Percentiles rank a stretch among this genome's conserved stretches.
Evolutionary conservation across 1,284 basidiomycete species (phyloP).

Genomic region (Puccinia coronata): DNA sequence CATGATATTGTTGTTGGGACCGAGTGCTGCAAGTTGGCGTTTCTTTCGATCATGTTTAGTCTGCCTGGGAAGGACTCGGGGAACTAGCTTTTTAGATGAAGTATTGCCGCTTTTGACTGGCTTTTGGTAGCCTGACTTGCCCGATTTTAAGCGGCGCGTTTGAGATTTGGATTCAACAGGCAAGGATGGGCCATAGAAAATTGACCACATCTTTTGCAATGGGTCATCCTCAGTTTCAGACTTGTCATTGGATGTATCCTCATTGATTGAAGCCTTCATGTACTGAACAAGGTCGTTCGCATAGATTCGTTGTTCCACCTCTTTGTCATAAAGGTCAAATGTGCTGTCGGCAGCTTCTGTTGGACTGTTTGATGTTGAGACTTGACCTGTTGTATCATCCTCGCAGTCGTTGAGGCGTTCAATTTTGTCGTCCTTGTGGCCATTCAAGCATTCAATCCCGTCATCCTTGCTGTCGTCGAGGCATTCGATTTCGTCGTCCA

Average conservation of each 20-base stretch:
- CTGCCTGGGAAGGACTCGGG: neutral
- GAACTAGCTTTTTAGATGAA: neutral
- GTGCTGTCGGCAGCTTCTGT: too few relatives aligned
- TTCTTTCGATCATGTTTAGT: conserved; percentile 8
- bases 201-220: neutral
- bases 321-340: neutral
- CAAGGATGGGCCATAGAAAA: neutral
- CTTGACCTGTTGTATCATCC: too few relatives aligned
- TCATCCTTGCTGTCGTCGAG: too few relatives aligned
- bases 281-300: neutral
- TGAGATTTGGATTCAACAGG: too few relatives aligned
- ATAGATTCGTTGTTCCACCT: too few relatives aligned
- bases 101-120: neutral
- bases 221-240: neutral
- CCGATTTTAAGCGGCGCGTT: neutral
- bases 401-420: too few relatives aligned
- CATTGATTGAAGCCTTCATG: neutral
- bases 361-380: too few relatives aligned
- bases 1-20: conserved; percentile 13
- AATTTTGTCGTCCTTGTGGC: too few relatives aligned
- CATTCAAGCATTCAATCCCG: too few relatives aligned
- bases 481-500: too few relatives aligned
- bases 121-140: neutral
- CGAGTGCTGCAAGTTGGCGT: neutral
- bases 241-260: conserved; percentile 6